Evolutionary conservation across 2,329 filamentous ascomycete species (phyloP).

Genomic region (Phoma sp.): DNA sequence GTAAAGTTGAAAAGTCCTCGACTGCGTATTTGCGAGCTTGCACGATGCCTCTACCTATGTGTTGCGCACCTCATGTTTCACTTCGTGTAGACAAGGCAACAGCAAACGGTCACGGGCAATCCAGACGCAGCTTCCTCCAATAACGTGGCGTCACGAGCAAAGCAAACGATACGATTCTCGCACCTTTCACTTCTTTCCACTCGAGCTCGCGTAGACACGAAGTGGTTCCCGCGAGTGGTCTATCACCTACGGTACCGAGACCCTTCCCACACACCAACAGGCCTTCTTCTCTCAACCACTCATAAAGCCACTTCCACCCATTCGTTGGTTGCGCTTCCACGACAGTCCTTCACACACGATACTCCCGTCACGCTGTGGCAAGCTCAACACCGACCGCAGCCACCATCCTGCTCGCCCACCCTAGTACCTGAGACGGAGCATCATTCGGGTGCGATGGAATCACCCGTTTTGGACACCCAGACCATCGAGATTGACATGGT

Average conservation of each 20-base stretch:
- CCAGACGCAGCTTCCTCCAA: background rate
- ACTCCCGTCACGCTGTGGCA: background rate
- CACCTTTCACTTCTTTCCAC: constrained; percentile 7
- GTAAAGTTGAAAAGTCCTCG: background rate
- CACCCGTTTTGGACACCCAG: background rate
- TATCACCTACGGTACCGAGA: constrained; percentile 3
- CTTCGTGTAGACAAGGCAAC: constrained; percentile 4
- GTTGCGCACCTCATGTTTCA: constrained; percentile 5
- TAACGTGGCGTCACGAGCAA: background rate
- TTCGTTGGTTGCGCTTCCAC: background rate
- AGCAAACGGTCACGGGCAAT: constrained; percentile 1
- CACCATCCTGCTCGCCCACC: background rate
- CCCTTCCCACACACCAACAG: background rate
- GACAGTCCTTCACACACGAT: background rate
- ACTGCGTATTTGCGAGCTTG: background rate
- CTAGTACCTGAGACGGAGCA: background rate
- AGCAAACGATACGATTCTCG: background rate
- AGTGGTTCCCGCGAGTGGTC: background rate
- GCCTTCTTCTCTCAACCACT: background rate
- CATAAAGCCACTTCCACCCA: background rate
- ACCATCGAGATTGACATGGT: background rate
- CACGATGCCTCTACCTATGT: background rate
- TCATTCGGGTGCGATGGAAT: background rate
- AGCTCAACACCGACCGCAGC: background rate
- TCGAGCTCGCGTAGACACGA: background rate